Evolutionary conservation across 2,329 filamentous ascomycete species (phyloP), one percentile per base, ranked within the genome.

Genomic region (Alternaria atra): DNA sequence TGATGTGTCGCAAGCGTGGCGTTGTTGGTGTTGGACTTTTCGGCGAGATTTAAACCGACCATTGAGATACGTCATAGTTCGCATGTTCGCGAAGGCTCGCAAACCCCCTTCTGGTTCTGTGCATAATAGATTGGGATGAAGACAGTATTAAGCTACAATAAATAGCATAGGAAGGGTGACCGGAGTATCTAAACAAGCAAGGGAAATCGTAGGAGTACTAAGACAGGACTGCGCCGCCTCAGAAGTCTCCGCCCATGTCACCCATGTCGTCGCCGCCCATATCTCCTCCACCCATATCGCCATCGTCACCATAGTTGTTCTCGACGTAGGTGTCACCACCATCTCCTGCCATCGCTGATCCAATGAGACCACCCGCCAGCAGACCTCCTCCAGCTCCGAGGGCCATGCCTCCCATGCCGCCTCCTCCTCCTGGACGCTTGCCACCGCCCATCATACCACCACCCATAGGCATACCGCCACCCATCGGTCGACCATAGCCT

Each of bases 301-400:
- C 71, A 13, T 56, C 57, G 15, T 60, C 52, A 42, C 66, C 68
- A 29, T 48, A 63, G 42, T 69, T 69, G n/a, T 64, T 60, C 32
- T 60, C 70, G 6, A 68, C 64, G 52, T 66, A 70, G 5, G 60
- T 69, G 29, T 68, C 60, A 6, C 68, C 73, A 7, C 66, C 64
- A 50, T 76, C 72, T 5, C 71, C 76, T 46, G 72, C 86, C 57
- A 94, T 83, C 1, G 89, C 89, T 72, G 90, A 84, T 2, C 85
- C 89, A 32, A 97, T 79, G 71, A 97, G 64, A 63, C 88, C 86
- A 56, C 93, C 93, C 69, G 93, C 94, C 1, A 97, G 71, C 74
- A 97, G 73, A 77, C 93, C 93, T 65, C 90, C 93, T 68, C 93
- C 93, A 4, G 92, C 78, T 81, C 93, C 93, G 43, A 97, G 81